Evolutionary conservation across 2,329 filamentous ascomycete genomes (phyloP).

Genomic region (Fusarium decemcellulare): DNA sequence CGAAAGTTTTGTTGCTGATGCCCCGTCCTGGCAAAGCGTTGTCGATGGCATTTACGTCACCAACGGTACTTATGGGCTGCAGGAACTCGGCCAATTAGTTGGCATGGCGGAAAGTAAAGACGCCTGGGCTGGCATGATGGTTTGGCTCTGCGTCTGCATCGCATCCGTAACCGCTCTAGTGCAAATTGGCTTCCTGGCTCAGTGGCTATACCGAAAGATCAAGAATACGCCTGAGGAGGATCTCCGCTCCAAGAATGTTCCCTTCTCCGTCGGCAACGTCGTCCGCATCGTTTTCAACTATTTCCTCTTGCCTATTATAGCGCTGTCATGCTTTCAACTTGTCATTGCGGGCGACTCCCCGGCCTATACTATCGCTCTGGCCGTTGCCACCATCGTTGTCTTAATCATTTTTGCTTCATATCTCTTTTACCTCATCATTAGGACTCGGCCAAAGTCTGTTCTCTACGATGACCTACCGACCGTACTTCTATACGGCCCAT

Average conservation of each 20-base stretch:
- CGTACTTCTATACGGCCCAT: slow-evolving; percentile 88
- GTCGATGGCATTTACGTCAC: slow-evolving; percentile 90
- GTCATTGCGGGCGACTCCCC: slow-evolving; percentile 80
- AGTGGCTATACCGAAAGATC: slow-evolving; percentile 82
- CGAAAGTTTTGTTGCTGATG: slow-evolving; percentile 83
- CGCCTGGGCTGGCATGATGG: slow-evolving; percentile 94
- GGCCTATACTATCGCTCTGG: slow-evolving; percentile 79
- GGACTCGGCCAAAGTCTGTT: slow-evolving; percentile 85
- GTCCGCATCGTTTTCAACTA: slow-evolving; percentile 93
- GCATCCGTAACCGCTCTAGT: slow-evolving; percentile 76
- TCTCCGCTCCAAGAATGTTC: slow-evolving; percentile 89
- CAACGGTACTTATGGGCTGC: slow-evolving; percentile 84
- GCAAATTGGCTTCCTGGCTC: slow-evolving; percentile 81
- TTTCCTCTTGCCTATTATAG: slow-evolving; percentile 88
- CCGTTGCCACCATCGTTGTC: slow-evolving; percentile 80
- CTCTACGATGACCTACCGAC: slow-evolving; percentile 95
- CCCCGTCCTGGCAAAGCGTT: slow-evolving; percentile 75
- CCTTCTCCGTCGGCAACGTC: slow-evolving; percentile 84
- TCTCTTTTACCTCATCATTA: slow-evolving; percentile 85
- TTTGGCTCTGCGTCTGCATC: slow-evolving; percentile 89
- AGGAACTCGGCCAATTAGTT: slow-evolving; percentile 83
- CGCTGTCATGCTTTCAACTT: slow-evolving; percentile 92
- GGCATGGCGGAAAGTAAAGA: slow-evolving; percentile 84
- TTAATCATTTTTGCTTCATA: slow-evolving; percentile 82
- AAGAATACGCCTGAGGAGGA: slow-evolving; percentile 86